Base-by-base conservation (phyloP, 192 early-diverging fungal species). In the Chytriomyces sp. region DNA sequence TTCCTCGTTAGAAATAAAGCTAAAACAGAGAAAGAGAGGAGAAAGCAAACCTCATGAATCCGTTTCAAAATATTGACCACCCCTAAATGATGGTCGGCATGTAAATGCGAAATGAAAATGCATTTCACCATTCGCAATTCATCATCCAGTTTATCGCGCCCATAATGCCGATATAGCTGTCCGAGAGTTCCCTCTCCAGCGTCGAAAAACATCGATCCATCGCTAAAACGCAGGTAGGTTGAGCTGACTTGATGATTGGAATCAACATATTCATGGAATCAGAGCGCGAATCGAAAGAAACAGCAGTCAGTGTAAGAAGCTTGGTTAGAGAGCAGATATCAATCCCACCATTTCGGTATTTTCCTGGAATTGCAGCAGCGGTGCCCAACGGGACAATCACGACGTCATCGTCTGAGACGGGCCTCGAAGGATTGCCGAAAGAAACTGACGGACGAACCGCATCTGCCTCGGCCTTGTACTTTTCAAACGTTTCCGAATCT, bases 31-130 rank as follows among this genome's bases (percentile, higher is more conserved):
- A 35, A 20, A 45, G 35, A 10, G 26, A 20, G 16, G 64, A 65
- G 9, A 65, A 66, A 11, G 16, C 50, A 18, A 8, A 76, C 64
- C 64, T 76, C 48, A 53, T 67, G 45, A 8, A 28, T 43, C 13
- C 61, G 45, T 49, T 80, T 84, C 66, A 99, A 82, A 50, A 99
- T 69, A 35, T 88, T 79, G 6, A 94, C 83, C 5, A 91, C 82
- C 4, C 98, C 98, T 23, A 99, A 82, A 79, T 98, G 98, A 76
- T 99, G 98, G 82, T 99, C 98, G 35, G 96, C 98, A 81, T 99
- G 97, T 84, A 99, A 82, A 80, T 99, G 97, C 48, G 95, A 97
- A 8, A 99, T 86, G 82, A 95, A 98, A 64, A 99, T 75, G 8
- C 92, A 81, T 66, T 86, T 84, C 43, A 99, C 65, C 9, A 78